These are phyloP conservation scores for Trametes sp. DNA, from an alignment of 1,284 basidiomycete genomes.

Conservation along the genomic window DNA sequence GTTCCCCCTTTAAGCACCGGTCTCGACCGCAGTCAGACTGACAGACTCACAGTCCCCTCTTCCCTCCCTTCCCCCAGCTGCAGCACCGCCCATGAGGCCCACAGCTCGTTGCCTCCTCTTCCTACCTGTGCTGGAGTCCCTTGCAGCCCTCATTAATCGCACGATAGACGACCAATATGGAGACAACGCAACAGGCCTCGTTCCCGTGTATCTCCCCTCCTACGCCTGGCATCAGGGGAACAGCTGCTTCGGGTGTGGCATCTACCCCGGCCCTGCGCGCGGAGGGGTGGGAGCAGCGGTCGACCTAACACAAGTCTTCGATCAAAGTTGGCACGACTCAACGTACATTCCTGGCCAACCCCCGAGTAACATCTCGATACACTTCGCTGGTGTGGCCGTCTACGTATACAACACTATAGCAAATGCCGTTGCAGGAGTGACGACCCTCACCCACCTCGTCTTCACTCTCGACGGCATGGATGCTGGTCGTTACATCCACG, in stretches of 20 bases:
- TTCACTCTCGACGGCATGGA: constrained; percentile 11
- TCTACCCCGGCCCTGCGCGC: background rate
- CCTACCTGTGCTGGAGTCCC: background rate
- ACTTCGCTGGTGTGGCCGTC: constrained; percentile 21
- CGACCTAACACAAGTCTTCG: background rate
- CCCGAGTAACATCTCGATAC: background rate
- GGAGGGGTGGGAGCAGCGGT: background rate
- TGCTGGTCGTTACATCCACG: background rate
- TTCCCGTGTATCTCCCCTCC: background rate
- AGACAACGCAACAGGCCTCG: background rate
- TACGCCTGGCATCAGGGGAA: background rate
- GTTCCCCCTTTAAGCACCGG: too few relatives aligned
- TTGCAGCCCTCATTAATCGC: background rate
- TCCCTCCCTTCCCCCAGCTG: too few relatives aligned
- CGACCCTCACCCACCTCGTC: constrained; percentile 8
- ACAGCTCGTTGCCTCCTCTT: too few relatives aligned
- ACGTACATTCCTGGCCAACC: constrained; percentile 10
- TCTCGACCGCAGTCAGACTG: too few relatives aligned
- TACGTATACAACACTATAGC: constrained; percentile 25
- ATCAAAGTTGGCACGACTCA: constrained; percentile 28
- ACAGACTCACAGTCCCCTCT: too few relatives aligned
- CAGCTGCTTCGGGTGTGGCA: background rate
- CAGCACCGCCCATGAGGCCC: too few relatives aligned
- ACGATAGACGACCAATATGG: constrained; percentile 3
- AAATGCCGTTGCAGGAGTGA: constrained; percentile 1